Conservation (phyloP, 73 alveolate species). For the Symbiodinium natans region DNA sequence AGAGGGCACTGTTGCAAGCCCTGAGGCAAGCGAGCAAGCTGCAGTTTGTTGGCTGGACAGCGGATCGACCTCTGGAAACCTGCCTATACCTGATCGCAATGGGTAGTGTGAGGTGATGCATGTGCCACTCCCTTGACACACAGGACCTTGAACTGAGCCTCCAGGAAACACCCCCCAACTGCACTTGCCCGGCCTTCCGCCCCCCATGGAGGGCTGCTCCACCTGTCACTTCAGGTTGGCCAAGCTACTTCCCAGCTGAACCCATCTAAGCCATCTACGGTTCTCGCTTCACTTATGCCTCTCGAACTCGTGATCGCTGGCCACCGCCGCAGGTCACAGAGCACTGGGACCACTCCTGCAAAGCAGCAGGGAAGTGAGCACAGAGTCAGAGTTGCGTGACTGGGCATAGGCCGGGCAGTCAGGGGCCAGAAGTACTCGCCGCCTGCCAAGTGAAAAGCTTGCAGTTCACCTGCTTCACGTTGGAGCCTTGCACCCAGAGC, state of each 20-base stretch:
- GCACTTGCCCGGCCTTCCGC: constrained; percentile 43
- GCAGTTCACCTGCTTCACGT: constrained; percentile 44
- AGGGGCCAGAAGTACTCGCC: too few species aligned
- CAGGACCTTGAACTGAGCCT: neutral
- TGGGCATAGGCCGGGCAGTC: too few species aligned
- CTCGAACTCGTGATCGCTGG: constrained; percentile 40
- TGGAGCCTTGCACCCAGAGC: neutral
- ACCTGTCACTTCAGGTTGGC: constrained; percentile 21
- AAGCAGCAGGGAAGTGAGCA: neutral
- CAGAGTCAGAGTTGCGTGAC: neutral
- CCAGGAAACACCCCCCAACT: too few species aligned
- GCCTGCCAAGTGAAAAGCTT: constrained; percentile 56
- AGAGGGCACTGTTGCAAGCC: constrained; percentile 16
- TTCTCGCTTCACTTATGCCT: too few species aligned
- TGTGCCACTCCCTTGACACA: neutral
- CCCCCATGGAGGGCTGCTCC: constrained; percentile 56
- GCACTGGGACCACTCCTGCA: constrained; percentile 89
- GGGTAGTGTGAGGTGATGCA: too few species aligned
- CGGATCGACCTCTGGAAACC: too few species aligned
- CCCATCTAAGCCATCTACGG: neutral
- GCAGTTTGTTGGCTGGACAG: too few species aligned
- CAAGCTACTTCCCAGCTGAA: neutral
- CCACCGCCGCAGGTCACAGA: constrained; percentile 57
- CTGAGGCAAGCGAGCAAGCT: neutral
- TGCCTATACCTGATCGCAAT: too few species aligned